Evolutionary conservation across 164 flowering plant species (phyloP).

Genomic region (Akebia trifoliata): DNA sequence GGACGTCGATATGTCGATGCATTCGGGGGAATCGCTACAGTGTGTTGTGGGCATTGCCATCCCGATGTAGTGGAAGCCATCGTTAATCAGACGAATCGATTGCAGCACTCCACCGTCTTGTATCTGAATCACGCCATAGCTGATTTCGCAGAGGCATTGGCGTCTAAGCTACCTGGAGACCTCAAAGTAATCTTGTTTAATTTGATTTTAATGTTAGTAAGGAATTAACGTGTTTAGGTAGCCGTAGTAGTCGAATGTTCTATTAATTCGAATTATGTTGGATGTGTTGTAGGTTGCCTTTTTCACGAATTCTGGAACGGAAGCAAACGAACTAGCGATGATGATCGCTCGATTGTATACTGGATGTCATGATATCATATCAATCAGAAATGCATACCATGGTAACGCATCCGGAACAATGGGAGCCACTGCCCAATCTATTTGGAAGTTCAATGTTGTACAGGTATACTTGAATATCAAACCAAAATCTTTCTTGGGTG

Average conservation of each 20-base stretch:
- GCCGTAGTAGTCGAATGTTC: background rate
- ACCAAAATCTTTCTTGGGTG: too few species aligned
- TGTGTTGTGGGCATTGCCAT: slow-evolving; percentile 90
- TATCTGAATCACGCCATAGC: slow-evolving; percentile 74
- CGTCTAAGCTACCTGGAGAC: slow-evolving; percentile 79
- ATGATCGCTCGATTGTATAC: slow-evolving; percentile 85
- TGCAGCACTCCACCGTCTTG: slow-evolving; percentile 85
- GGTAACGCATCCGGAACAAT: slow-evolving; percentile 92
- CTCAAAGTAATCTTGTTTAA: slow-evolving; percentile 52
- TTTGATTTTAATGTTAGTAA: background rate
- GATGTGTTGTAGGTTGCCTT: slow-evolving; percentile 61
- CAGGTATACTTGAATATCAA: slow-evolving; percentile 46
- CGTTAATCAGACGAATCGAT: slow-evolving; percentile 47
- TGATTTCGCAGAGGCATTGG: slow-evolving; percentile 92
- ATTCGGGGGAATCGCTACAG: slow-evolving; percentile 92
- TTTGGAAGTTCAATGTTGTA: slow-evolving; percentile 73
- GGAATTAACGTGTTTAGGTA: background rate
- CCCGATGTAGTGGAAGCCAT: slow-evolving; percentile 79
- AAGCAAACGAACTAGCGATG: slow-evolving; percentile 94
- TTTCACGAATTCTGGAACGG: slow-evolving; percentile 96
- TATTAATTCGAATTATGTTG: background rate
- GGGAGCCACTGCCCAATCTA: slow-evolving; percentile 82
- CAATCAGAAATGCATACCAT: slow-evolving; percentile 85
- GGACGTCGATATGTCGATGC: slow-evolving; percentile 89
- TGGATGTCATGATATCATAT: slow-evolving; percentile 71